Evolutionary conservation across 2,329 filamentous ascomycete species (phyloP), one percentile per base, ranked within the genome.

Genomic region (Tolypocladium ophioglossoides): DNA sequence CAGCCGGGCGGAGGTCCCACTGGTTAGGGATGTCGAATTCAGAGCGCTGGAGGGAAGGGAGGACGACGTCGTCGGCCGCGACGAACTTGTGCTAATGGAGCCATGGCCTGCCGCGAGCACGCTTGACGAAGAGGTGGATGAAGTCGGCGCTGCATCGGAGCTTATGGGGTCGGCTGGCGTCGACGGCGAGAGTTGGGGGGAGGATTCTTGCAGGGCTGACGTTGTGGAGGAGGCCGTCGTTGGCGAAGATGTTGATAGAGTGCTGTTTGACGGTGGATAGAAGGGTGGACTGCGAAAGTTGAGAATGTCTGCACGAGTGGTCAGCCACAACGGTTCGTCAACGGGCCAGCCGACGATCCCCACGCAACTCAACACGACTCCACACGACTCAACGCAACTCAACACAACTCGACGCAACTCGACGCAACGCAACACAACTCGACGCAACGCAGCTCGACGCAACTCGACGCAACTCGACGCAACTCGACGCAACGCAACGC

Each of bases 391-490:
- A 34, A 14, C 7, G 18, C n/a, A 27, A 41, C 14, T 20, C 8
- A 27, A 50, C 14, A 32, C 20, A 46, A 56, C 57, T 41, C 52
- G 12, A 14, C 7, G 18, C n/a, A 27, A 41, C 14, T 20, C 8
- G 20, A 50, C 14, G 37, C 20, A 46, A 56, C 57, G 49, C 53
- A 62, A 56, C 61, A 38, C 41, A n/a, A n/a, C n/a, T n/a, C n/a
- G n/a, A n/a, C n/a, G 46, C 52, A 34, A 14, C 7, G 18, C n/a
- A 27, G 35, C 14, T 20, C 8, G 20, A 50, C 14, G 37, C 20
- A 46, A 56, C 57, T n/a, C n/a, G n/a, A n/a, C n/a, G n/a, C n/a
- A n/a, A n/a, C n/a, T n/a, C n/a, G n/a, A n/a, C n/a, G n/a, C n/a
- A n/a, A n/a, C n/a, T n/a, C n/a, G n/a, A n/a, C n/a, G 46, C 52